Base-by-base conservation (phyloP, 768 basidiomycete species). In the Serendipita sp. region DNA sequence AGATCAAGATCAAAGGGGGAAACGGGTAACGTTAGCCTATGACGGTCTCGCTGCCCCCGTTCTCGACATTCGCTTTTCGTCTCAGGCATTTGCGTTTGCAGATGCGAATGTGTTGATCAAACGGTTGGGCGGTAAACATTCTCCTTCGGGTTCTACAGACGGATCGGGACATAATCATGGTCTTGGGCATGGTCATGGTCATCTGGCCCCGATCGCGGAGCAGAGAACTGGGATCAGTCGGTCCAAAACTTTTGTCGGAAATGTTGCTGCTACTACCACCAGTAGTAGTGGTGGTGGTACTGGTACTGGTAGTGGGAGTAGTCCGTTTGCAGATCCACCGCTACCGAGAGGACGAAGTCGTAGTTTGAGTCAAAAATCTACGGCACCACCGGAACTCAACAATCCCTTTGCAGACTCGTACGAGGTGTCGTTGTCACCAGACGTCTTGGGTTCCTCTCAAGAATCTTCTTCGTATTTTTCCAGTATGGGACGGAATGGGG, bases 61-160 rank as follows among this genome's bases (percentile, higher is more conserved):
- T 36, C 73, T 85, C 23, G 74, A 79, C 41, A 76, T 85, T 70
- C 81, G 83, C 11, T 81, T 84, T 68, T 85, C 84, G 3, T 23
- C 56, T 16, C 56, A 60, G n/a, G 16, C 35, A 3, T 35, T 60
- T 7, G 16, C 35, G 3, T 35, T 60, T 7, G 5, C 23, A 10
- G 34, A 60, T 35, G 56, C 56, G 16, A 36, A 35, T n/a, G 3
- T 28, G 34, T n/a, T 60, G n/a, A 60, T 60, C 8, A 8, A n/a
- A 35, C 56, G 56, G 16, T n/a, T 60, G n/a, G 56, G 56, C 35
- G 23, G 23, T 23, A 23, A 60, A 60, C 23, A 60, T 16, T 60
- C 56, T 35, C 34, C 56, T 16, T 23, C 56, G 8, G n/a, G 5
- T 35, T 60, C 56, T 60, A 35, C 34, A 10, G 56, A 60, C 8